phyloP scores from a whole-genome alignment of 495 filamentous ascomycete species.

The Xylona heveae region DNA sequence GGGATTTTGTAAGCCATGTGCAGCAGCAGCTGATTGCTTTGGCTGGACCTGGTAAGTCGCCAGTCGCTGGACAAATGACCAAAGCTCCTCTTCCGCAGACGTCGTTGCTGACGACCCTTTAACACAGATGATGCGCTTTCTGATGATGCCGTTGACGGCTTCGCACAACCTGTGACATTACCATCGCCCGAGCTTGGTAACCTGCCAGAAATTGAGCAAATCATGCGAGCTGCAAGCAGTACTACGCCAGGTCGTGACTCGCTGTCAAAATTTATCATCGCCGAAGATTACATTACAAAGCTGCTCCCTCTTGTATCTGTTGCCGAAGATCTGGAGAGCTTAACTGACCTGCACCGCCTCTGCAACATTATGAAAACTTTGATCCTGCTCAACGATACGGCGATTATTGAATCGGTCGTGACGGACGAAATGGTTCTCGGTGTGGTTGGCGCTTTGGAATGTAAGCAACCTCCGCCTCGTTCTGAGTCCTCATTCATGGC shows the following conservation, averaged over 20 bases:
- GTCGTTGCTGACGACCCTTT: no score
- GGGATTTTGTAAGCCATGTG: slow-evolving; percentile 78
- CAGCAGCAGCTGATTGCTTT: slow-evolving; percentile 43
- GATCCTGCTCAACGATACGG: slow-evolving; percentile 80
- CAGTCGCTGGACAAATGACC: no score
- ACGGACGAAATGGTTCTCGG: slow-evolving; percentile 75
- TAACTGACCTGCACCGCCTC: slow-evolving; percentile 65
- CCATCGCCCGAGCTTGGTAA: slow-evolving; percentile 61
- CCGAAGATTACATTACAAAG: slow-evolving; percentile 70
- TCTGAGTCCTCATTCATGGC: background rate
- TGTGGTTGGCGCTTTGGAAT: slow-evolving; percentile 91
- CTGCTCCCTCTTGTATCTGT: slow-evolving; percentile 63
- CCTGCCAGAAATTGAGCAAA: slow-evolving; percentile 59
- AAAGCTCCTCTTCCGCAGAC: no score
- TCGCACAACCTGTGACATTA: slow-evolving; percentile 43
- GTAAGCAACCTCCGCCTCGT: slow-evolving; percentile 19
- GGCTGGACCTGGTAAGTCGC: slow-evolving; percentile 27
- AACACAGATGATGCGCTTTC: slow-evolving; percentile 82
- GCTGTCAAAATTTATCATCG: slow-evolving; percentile 70
- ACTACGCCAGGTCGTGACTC: slow-evolving; percentile 63
- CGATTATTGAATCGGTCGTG: slow-evolving; percentile 83
- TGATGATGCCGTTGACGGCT: slow-evolving; percentile 58
- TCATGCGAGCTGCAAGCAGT: slow-evolving; percentile 53
- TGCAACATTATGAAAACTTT: slow-evolving; percentile 98
- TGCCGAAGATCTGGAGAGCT: slow-evolving; percentile 79